Percentiles rank a stretch among this genome's conserved stretches.
Evolutionary conservation across 306 rosid genomes (phyloP).

Genomic region (Rosa lucieae): DNA sequence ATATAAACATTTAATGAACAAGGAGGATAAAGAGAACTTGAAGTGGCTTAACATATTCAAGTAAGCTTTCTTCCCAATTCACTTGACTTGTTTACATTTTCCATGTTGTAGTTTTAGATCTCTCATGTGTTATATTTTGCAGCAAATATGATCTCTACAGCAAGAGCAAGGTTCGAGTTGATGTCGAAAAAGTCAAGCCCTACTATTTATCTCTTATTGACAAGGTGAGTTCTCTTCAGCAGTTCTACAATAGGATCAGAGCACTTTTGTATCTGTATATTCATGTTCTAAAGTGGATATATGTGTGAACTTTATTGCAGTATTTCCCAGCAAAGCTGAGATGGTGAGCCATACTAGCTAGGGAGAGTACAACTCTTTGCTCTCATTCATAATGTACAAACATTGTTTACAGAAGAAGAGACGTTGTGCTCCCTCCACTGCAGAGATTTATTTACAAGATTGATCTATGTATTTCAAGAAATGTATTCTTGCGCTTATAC

Average conservation of each 20-base stretch:
- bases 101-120: neutral
- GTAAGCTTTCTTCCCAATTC: constrained; percentile 26
- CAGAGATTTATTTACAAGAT: neutral
- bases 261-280: neutral
- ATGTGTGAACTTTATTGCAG: constrained; percentile 24
- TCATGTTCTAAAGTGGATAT: constrained; percentile 9
- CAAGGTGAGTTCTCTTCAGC: constrained; percentile 42
- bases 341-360: constrained; percentile 27
- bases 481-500: neutral
- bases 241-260: neutral
- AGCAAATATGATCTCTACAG: constrained; percentile 91
- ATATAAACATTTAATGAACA: constrained; percentile 57
- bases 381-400: constrained; percentile 5
- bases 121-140: constrained; percentile 10
- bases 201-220: constrained; percentile 69
- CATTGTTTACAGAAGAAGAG: constrained; percentile 1
- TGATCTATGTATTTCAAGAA: neutral
- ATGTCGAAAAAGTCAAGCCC: constrained; percentile 66
- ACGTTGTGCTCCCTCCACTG: neutral
- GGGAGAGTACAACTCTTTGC: neutral
- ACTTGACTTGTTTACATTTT: neutral
- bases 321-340: constrained; percentile 54
- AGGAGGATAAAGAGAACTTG: constrained; percentile 52
- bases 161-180: constrained; percentile 69
- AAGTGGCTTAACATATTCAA: constrained; percentile 66